phyloP scores from a whole-genome alignment of 768 basidiomycete genomes.

The Podaxis sp. region DNA sequence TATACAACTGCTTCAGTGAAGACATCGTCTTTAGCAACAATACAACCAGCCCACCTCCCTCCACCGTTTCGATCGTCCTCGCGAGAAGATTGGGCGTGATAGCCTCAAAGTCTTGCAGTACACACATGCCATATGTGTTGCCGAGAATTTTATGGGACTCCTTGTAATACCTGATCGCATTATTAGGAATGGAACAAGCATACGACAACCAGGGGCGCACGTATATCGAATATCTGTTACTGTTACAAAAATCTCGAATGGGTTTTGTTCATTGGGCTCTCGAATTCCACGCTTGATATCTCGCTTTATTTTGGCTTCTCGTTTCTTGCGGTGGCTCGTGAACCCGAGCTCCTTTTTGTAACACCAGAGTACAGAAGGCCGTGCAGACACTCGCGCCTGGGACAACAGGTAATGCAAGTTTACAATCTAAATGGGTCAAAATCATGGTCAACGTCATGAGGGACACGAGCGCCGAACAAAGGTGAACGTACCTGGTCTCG shows the following conservation, averaged over 20 bases:
- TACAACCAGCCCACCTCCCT: slow-evolving; percentile 90
- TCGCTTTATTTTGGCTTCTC: slow-evolving; percentile 94
- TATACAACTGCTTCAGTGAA: slow-evolving; percentile 87
- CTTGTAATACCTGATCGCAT: slow-evolving; percentile 77
- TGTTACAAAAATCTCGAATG: slow-evolving; percentile 97
- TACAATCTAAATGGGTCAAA: slow-evolving; percentile 61
- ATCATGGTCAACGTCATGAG: not conserved
- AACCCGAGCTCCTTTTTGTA: slow-evolving; percentile 99
- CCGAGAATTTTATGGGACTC: slow-evolving; percentile 96
- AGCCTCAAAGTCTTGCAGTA: slow-evolving; percentile 97
- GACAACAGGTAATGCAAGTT: slow-evolving; percentile 95
- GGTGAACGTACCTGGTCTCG: slow-evolving; percentile 75
- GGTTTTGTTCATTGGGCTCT: slow-evolving; percentile 93
- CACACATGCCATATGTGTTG: slow-evolving; percentile 96
- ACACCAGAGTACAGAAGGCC: slow-evolving; percentile 95
- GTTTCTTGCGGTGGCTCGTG: slow-evolving; percentile 94
- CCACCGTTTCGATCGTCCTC: slow-evolving; percentile 96
- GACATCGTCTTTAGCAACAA: slow-evolving; percentile 94
- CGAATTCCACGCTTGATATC: slow-evolving; percentile 94
- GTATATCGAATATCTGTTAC: slow-evolving; percentile 99
- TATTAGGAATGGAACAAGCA: not conserved
- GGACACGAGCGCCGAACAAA: not conserved
- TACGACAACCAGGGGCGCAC: slow-evolving; percentile 43
- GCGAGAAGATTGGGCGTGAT: slow-evolving; percentile 97
- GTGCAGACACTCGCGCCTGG: slow-evolving; percentile 83